Evolutionary conservation across 495 filamentous ascomycete genomes (phyloP), one percentile per base, ranked within the genome.

Genomic region (Chaetomium cochliodes): DNA sequence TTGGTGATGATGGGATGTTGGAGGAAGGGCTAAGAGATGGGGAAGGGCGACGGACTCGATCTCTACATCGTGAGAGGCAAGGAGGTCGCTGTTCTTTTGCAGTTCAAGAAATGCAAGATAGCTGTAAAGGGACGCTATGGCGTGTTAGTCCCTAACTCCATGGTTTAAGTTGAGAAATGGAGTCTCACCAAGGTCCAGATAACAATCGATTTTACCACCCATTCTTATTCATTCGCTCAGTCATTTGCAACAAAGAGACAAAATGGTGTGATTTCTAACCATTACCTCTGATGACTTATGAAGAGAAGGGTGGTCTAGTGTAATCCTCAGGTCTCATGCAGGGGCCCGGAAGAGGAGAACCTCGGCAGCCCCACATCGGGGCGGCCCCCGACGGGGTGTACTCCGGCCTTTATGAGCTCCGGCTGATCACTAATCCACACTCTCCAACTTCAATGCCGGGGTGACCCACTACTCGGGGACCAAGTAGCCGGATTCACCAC

Each of bases 41-140:
- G 28, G n/a, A n/a, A n/a, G 28, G 28, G 28, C 6, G 54, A 65
- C 81, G 61, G 74, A 90, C 85, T 91, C 86, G 41, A 92, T 64
- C 23, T 85, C 80, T 8, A 92, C 81, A 26, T 79, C 79, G 66
- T 91, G 79, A 5, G 79, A 78, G 37, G 76, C 73, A 4, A 92
- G 79, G 0, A 79, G 66, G 4, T 79, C 76, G 2, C 76, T 70
- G 64, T 89, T 85, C 41, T 78, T 82, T 25, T 78, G 76, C 44
- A 91, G 78, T 67, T 88, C 85, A 16, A 79, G 69, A 30, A 89
- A 79, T 15, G 84, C 82, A 65, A 87, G 79, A 74, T 87, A 90
- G 67, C 86, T 88, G 77, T 90, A 91, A 30, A 86, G 81, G 12
- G 88, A 91, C 37, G 85, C 89, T 90, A 63, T 9, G 15, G 52